A percentile compares a stretch with the other conserved stretches of the same genome.
phyloP scores from a whole-genome alignment of 345 rosid species.

The Gossypium sturtianum region DNA sequence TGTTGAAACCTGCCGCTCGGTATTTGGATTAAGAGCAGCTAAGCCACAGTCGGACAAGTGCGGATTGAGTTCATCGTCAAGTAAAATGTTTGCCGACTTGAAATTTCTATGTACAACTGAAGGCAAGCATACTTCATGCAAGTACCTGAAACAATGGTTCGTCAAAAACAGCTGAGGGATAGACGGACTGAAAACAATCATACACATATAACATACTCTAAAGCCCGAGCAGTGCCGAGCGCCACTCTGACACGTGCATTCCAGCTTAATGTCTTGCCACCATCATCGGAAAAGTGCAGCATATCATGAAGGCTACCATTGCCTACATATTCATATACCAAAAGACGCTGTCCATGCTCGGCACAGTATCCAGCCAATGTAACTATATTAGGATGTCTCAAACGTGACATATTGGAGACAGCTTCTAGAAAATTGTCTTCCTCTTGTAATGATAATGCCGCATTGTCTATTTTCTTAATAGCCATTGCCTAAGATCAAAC shows the following conservation, averaged over 20 bases:
- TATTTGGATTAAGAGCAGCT: constrained; percentile 88
- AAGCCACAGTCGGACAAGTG: constrained; percentile 92
- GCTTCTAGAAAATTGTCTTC: constrained; percentile 94
- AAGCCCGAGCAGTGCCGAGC: constrained; percentile 91
- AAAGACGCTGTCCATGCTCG: constrained; percentile 95
- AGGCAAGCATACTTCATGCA: constrained; percentile 99
- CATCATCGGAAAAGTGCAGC: constrained; percentile 75
- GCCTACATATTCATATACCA: constrained; percentile 73
- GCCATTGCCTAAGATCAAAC: constrained; percentile 56
- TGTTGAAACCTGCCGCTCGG: constrained; percentile 90
- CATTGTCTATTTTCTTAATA: constrained; percentile 89
- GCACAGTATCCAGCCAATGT: constrained; percentile 81
- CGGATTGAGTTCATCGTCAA: constrained; percentile 94
- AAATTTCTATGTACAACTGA: constrained; percentile 95
- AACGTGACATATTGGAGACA: constrained; percentile 83
- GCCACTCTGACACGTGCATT: constrained; percentile 98
- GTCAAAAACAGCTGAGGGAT: constrained; percentile 8
- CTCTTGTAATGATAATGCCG: constrained; percentile 82
- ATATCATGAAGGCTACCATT: constrained; percentile 83
- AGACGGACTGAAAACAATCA: constrained; percentile 7
- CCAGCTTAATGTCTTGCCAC: constrained; percentile 68
- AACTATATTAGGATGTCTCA: constrained; percentile 90
- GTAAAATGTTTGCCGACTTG: constrained; percentile 92
- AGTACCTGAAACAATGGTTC: constrained; percentile 49
- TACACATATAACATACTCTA: constrained; percentile 66